Base-by-base conservation (phyloP, 768 basidiomycete species). In the Pilatotrama ljubarskyi region DNA sequence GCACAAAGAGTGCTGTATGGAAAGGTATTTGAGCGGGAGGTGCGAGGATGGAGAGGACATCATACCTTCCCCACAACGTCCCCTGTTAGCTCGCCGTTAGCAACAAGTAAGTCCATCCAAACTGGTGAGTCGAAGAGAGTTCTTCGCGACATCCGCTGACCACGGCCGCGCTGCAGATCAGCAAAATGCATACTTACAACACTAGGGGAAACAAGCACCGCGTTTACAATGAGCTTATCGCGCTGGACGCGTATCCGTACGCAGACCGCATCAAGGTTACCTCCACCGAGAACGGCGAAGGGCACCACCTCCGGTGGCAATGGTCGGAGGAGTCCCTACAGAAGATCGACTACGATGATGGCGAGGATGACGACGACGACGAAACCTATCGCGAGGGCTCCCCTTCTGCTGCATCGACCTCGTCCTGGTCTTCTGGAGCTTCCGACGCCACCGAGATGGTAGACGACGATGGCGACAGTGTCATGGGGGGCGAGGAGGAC, bases 391-490 rank as follows among this genome's bases (percentile, higher is more conserved):
- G 46, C 46, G 25, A 26, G 25, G 15, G 26, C 14, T 48, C 46
- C n/a, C 46, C 46, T 29, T 32, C 29, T 10, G 29, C 29, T 5
- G 29, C 29, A 10, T 32, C 29, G 10, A 32, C 29, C 29, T 32
- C 29, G 10, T 32, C 29, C 29, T 32, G 5, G 29, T 32, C 14
- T 14, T 26, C 46, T 15, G 25, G n/a, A 10, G 29, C 53, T 4
- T 46, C 53, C 10, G 26, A 32, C 51, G 24, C 38, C 24, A 41
- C 38, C 40, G 17, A 13, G 17, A n/a, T 51, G 8, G n/a, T 46
- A 11, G 59, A 64, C 41, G 44, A 17, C 40, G 56, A 58, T 22
- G 59, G 59, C 25, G 56, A 61, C 53, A 60, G 54, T 51, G 25
- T 36, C 41, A 57, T 57, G 53, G 59, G 29, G 29, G n/a, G 55